A percentile compares a stretch with the other conserved stretches of the same genome.
phyloP scores from a whole-genome alignment of 228 moss, liverwort and hornwort genomes.

The Sphagnum magellanicum region DNA sequence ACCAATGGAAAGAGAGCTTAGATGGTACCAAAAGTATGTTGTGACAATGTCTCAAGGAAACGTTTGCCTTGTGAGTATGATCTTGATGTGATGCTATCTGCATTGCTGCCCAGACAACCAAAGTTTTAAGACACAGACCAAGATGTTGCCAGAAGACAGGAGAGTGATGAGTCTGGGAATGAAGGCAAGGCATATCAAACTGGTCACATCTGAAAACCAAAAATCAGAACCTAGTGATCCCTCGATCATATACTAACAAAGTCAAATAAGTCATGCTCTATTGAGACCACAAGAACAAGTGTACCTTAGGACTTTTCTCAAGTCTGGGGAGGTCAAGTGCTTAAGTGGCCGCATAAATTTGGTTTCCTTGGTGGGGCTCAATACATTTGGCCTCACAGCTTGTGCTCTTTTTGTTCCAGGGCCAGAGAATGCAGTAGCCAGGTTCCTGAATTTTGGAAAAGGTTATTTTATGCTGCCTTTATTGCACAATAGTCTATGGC shows the following conservation, averaged over 20 bases:
- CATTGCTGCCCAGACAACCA: slow-evolving; percentile 22
- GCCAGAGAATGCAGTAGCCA: slow-evolving; percentile 60
- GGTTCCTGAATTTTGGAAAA: slow-evolving; percentile 20
- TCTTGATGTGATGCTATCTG: slow-evolving; percentile 40
- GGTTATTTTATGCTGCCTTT: background rate
- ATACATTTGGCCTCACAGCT: slow-evolving; percentile 28
- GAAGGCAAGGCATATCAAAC: background rate
- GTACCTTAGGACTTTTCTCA: slow-evolving; percentile 51
- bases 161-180: background rate
- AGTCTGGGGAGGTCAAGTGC: slow-evolving; percentile 42
- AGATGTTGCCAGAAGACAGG: too few species aligned
- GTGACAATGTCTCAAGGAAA: slow-evolving; percentile 48
- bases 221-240: background rate
- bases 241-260: background rate
- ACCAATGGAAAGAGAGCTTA: background rate
- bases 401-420: slow-evolving; percentile 61
- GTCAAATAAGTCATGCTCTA: background rate
- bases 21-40: slow-evolving; percentile 32
- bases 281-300: background rate
- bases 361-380: slow-evolving; percentile 30
- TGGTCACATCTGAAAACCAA: too few species aligned
- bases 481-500: too few species aligned
- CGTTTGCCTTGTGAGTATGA: slow-evolving; percentile 57
- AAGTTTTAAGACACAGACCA: background rate
- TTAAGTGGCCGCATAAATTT: slow-evolving; percentile 40